Evolutionary conservation across 805 yeast species (phyloP).

Genomic region (Wickerhamiella qilinensis): DNA sequence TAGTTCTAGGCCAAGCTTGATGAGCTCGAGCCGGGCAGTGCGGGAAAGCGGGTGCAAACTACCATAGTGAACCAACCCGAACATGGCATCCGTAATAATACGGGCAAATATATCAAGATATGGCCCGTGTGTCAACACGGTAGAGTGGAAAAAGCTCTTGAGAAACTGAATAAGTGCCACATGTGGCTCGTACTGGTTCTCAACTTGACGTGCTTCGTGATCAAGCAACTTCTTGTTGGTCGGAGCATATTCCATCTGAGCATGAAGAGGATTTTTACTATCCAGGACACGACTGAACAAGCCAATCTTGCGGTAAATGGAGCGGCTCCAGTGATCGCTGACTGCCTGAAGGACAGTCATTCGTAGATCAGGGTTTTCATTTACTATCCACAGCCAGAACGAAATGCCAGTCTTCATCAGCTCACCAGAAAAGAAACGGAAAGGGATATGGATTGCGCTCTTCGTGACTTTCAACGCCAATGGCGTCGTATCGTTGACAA

Average conservation of each 20-base stretch:
- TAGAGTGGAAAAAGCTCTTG: slow-evolving; percentile 64
- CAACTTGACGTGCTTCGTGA: slow-evolving; percentile 33
- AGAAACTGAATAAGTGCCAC: slow-evolving; percentile 49
- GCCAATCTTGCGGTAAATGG: slow-evolving; percentile 46
- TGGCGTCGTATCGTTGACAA: slow-evolving; percentile 3
- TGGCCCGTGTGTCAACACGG: slow-evolving; percentile 45
- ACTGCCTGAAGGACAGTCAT: slow-evolving; percentile 52
- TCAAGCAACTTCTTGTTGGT: slow-evolving; percentile 47
- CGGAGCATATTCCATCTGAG: slow-evolving; percentile 80
- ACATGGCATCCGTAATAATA: slow-evolving; percentile 25
- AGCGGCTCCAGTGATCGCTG: slow-evolving; percentile 47
- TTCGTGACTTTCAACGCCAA: slow-evolving; percentile 12
- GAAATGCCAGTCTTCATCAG: slow-evolving; percentile 49
- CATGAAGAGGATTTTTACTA: slow-evolving; percentile 39
- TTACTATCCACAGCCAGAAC: slow-evolving; percentile 69
- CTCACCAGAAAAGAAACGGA: slow-evolving; percentile 41
- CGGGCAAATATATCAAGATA: slow-evolving; percentile 52
- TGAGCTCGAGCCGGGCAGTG: slow-evolving; percentile 53
- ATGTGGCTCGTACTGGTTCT: slow-evolving; percentile 48
- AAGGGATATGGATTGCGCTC: slow-evolving; percentile 37
- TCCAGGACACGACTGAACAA: slow-evolving; percentile 45
- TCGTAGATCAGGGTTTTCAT: slow-evolving; percentile 44
- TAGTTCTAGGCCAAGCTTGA: slow-evolving; percentile 51
- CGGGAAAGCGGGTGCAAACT: slow-evolving; percentile 77
- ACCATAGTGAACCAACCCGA: slow-evolving; percentile 41